Evolutionary conservation across 441 rosid genomes (phyloP).

Genomic region (Omphalea diandra): DNA sequence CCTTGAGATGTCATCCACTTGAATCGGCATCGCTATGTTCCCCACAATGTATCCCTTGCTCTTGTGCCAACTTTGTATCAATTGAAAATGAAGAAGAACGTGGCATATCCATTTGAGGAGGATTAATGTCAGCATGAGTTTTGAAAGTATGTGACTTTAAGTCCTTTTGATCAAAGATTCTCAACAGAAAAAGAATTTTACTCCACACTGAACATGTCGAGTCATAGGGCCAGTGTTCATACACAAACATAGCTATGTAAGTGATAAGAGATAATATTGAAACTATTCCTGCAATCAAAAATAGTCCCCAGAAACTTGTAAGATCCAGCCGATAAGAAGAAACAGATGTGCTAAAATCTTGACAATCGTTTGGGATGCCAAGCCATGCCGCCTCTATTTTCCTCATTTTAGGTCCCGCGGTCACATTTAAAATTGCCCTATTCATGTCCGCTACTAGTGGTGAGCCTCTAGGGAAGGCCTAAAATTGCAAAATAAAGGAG

Average conservation of each 20-base stretch:
- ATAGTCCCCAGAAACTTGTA: constrained; percentile 58
- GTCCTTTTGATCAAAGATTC: constrained; percentile 36
- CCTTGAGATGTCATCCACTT: constrained; percentile 14
- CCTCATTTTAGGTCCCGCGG: constrained; percentile 43
- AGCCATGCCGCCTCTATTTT: constrained; percentile 45
- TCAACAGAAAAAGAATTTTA: constrained; percentile 21
- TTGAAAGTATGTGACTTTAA: constrained; percentile 30
- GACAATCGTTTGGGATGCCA: constrained; percentile 31
- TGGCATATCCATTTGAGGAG: not conserved
- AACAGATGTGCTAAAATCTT: constrained; percentile 22
- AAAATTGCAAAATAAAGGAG: not conserved
- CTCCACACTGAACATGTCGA: constrained; percentile 22
- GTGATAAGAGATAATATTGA: constrained; percentile 39
- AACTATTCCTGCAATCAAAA: constrained; percentile 40
- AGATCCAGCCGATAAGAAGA: constrained; percentile 49
- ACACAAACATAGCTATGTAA: constrained; percentile 30
- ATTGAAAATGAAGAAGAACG: constrained; percentile 30
- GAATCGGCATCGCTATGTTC: constrained; percentile 7
- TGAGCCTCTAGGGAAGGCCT: constrained; percentile 53
- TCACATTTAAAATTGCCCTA: constrained; percentile 53
- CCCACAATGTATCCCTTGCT: constrained; percentile 2
- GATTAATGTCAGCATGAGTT: constrained; percentile 9
- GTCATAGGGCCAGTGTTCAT: constrained; percentile 18
- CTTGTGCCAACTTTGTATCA: constrained; percentile 22
- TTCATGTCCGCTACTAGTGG: constrained; percentile 62